phyloP scores from a whole-genome alignment of 2,329 filamentous ascomycete species.

The Lasiodiplodia sp. region DNA sequence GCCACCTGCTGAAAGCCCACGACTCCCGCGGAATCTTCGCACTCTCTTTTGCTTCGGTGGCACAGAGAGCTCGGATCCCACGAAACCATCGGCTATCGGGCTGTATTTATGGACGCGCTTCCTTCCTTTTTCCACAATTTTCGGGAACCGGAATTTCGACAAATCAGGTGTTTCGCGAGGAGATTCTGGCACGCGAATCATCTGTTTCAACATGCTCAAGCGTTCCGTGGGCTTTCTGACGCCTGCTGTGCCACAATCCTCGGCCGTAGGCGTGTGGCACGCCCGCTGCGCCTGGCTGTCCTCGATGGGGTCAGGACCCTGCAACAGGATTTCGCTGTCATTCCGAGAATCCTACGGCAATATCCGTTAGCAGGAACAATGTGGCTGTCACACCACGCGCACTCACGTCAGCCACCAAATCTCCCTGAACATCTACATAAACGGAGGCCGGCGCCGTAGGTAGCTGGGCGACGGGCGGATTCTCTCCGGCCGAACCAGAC shows the following conservation, averaged over 20 bases:
- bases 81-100: conserved; percentile 26
- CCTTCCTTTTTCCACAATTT: background rate
- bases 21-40: background rate
- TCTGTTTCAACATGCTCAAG: conserved; percentile 3
- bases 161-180: background rate
- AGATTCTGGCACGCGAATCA: background rate
- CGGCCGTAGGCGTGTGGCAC: background rate
- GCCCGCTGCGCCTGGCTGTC: conserved; percentile 3
- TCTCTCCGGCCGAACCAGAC: background rate
- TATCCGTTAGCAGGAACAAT: conserved; percentile 13
- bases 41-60: conserved; percentile 11
- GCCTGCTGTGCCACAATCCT: conserved; percentile 4
- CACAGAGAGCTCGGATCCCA: conserved; percentile 26
- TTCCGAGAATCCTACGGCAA: conserved; percentile 9
- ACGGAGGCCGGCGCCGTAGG: conserved; percentile 36
- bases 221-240: background rate
- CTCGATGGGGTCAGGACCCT: conserved; percentile 22
- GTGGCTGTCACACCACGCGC: background rate
- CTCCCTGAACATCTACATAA: conserved; percentile 5
- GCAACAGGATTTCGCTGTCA: background rate
- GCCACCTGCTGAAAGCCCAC: background rate
- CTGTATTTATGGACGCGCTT: background rate
- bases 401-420: conserved; percentile 29
- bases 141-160: conserved; percentile 12
- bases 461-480: conserved; percentile 39